These are phyloP conservation scores for Hemileccinum impolitum DNA, from an alignment of 768 basidiomycete species.

Conservation along the genomic window DNA sequence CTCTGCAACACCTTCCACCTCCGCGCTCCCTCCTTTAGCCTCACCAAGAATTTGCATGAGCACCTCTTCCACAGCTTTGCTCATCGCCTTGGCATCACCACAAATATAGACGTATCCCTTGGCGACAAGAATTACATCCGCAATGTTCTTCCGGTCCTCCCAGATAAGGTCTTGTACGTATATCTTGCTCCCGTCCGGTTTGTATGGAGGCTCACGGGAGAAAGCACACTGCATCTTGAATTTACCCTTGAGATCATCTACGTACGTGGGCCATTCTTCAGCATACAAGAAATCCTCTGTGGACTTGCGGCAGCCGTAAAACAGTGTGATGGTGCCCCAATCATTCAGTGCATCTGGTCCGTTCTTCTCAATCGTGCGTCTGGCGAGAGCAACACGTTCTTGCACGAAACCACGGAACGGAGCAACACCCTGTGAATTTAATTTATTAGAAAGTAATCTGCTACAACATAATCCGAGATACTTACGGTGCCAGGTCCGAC, in stretches of 20 bases:
- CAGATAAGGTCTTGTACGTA: constrained; percentile 98
- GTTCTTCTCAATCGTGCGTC: constrained; percentile 93
- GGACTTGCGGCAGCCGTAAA: constrained; percentile 92
- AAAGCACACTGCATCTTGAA: constrained; percentile 87
- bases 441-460: constrained; percentile 5
- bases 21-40: constrained; percentile 86
- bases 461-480: constrained; percentile 11
- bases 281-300: constrained; percentile 91
- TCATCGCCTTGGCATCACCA: constrained; percentile 96
- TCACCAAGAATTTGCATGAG: constrained; percentile 83
- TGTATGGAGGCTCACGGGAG: constrained; percentile 84
- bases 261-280: constrained; percentile 92
- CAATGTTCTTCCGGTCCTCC: constrained; percentile 80
- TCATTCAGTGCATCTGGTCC: constrained; percentile 89
- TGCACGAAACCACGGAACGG: constrained; percentile 99
- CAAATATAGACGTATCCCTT: constrained; percentile 98
- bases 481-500: constrained; percentile 96
- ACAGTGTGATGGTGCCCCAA: constrained; percentile 93
- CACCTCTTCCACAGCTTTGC: constrained; percentile 89
- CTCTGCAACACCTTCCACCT: constrained; percentile 88
- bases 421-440: constrained; percentile 77
- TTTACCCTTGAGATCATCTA: constrained; percentile 84
- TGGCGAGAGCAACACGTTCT: constrained; percentile 94
- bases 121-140: constrained; percentile 85
- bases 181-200: constrained; percentile 89